phyloP scores from a whole-genome alignment of 1,284 basidiomycete genomes.

The Pascua sp. region DNA sequence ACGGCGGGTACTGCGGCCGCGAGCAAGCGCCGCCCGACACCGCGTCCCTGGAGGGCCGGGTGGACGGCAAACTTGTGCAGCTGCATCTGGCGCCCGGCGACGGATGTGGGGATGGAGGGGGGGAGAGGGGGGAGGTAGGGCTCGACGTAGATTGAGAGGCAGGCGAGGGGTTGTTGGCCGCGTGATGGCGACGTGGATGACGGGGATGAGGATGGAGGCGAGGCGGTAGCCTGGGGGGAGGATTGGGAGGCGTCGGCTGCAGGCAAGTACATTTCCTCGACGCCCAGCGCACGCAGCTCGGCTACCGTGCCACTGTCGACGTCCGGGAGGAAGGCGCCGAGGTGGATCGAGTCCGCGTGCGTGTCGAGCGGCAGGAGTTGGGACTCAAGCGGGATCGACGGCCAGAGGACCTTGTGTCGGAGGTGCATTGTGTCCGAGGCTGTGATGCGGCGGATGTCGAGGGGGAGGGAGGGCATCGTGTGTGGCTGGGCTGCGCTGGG shows the following conservation, averaged over 20 bases:
- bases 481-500: too few relatives aligned
- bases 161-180: conserved; percentile 10
- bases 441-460: conserved; percentile 14
- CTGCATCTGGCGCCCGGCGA: conserved; percentile 14
- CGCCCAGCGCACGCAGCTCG: neutral
- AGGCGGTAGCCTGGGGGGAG: neutral
- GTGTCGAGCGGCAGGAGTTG: conserved; percentile 25
- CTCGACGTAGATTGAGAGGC: conserved; percentile 22
- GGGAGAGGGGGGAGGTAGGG: conserved; percentile 4
- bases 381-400: conserved; percentile 12
- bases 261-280: neutral
- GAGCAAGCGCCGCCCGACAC: conserved; percentile 23
- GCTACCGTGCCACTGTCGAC: neutral
- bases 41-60: conserved; percentile 20
- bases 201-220: neutral
- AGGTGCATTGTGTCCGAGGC: conserved; percentile 12
- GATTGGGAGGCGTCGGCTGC: neutral
- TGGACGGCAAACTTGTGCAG: conserved; percentile 34
- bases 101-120: neutral
- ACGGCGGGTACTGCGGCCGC: conserved; percentile 1
- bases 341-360: conserved; percentile 17
- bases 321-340: conserved; percentile 21
- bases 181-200: neutral
- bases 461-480: too few relatives aligned
- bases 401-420: conserved; percentile 30